These are phyloP conservation scores for Thraustochytrium striatum DNA, from an alignment of 352 stramenopile genomes.

Conservation along the genomic window DNA sequence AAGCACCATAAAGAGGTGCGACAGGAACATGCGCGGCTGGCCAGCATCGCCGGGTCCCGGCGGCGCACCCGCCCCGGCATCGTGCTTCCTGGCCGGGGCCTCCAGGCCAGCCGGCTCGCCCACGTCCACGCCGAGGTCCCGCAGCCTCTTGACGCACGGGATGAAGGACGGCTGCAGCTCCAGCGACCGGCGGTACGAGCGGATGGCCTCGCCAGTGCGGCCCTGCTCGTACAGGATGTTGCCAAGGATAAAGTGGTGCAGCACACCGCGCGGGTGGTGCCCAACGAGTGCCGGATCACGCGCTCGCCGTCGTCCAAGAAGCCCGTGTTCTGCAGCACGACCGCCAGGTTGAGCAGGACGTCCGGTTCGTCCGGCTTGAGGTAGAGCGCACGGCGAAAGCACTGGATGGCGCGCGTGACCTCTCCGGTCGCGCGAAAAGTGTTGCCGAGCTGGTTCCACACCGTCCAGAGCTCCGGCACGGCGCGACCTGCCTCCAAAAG, in stretches of 20 bases:
- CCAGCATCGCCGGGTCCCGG: too few relatives aligned
- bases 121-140: not conserved
- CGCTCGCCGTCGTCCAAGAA: not conserved
- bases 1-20: too few relatives aligned
- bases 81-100: too few relatives aligned
- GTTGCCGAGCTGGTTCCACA: constrained; percentile 33
- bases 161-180: constrained; percentile 11
- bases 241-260: constrained; percentile 28
- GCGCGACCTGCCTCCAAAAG: not conserved
- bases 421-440: not conserved
- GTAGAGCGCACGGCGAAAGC: constrained; percentile 8
- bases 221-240: not conserved
- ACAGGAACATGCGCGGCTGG: too few relatives aligned
- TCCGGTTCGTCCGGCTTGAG: constrained; percentile 1
- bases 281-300: not conserved
- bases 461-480: not conserved
- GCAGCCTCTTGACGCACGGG: not conserved
- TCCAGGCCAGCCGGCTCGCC: too few relatives aligned
- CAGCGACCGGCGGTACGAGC: not conserved
- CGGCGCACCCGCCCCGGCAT: too few relatives aligned
- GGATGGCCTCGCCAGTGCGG: not conserved
- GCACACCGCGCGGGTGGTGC: not conserved
- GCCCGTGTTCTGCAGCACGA: constrained; percentile 2
- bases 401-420: not conserved
- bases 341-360: constrained; percentile 5